A percentile compares a stretch with the other conserved stretches of the same genome.
Evolutionary conservation across 2,329 filamentous ascomycete species (phyloP).

Genomic region (Stachybotrys chlorohalonatus): DNA sequence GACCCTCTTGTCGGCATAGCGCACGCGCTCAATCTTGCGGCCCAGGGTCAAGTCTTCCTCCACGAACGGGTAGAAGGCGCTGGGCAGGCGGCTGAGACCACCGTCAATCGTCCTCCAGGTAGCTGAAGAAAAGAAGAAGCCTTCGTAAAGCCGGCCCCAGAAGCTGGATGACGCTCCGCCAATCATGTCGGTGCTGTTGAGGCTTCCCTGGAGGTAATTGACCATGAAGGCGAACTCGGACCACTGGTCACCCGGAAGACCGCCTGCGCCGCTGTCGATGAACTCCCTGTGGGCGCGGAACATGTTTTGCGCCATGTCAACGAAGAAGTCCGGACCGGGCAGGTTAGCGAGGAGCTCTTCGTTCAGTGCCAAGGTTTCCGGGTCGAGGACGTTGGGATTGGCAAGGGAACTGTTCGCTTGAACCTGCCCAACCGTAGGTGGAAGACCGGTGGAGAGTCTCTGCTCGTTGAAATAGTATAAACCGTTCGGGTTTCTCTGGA

Average conservation of each 20-base stretch:
- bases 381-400: constrained; percentile 22
- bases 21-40: constrained; percentile 46
- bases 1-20: constrained; percentile 41
- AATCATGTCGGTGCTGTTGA: constrained; percentile 42
- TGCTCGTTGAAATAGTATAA: constrained; percentile 38
- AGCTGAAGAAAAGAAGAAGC: constrained; percentile 49
- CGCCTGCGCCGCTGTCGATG: constrained; percentile 22
- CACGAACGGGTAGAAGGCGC: constrained; percentile 53
- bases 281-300: constrained; percentile 32
- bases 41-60: constrained; percentile 45
- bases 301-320: constrained; percentile 30
- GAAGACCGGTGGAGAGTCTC: constrained; percentile 39
- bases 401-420: constrained; percentile 25
- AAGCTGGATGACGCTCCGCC: constrained; percentile 29
- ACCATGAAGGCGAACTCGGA: constrained; percentile 55
- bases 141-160: constrained; percentile 44
- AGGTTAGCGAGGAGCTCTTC: constrained; percentile 27
- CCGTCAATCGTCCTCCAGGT: constrained; percentile 56
- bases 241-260: constrained; percentile 49
- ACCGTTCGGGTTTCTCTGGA: constrained; percentile 45
- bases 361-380: constrained; percentile 22
- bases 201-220: constrained; percentile 43
- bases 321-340: constrained; percentile 22
- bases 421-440: constrained; percentile 42
- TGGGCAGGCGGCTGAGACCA: constrained; percentile 26